A percentile compares a stretch with the other conserved stretches of the same genome.
Evolutionary conservation across 257 asterid species (phyloP).

Genomic region (Orobanche coerulescens): DNA sequence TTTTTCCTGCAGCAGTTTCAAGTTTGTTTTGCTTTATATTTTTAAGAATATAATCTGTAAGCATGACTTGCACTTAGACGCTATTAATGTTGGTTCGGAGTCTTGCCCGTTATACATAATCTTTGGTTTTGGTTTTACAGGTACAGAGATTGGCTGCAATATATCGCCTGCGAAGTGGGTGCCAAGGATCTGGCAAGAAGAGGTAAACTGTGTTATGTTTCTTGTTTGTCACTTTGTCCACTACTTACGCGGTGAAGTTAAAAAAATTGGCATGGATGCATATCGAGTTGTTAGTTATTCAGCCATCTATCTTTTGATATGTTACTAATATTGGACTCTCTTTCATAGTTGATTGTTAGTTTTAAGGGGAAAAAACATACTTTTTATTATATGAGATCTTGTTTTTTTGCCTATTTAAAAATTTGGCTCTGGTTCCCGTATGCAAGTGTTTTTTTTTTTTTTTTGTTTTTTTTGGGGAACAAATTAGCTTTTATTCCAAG

Average conservation of each 20-base stretch:
- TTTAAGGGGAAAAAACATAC: not conserved
- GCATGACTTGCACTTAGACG: no score
- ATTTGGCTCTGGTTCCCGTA: no score
- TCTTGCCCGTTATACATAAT: not conserved
- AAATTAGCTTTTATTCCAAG: no score
- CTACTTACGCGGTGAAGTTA: constrained; percentile 1
- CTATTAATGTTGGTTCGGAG: not conserved
- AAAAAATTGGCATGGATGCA: not conserved
- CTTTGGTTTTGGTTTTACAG: constrained; percentile 38
- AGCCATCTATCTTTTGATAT: not conserved
- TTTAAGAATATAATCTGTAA: no score
- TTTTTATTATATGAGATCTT: not conserved
- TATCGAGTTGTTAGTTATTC: not conserved
- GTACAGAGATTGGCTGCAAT: constrained; percentile 68
- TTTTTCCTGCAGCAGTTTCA: no score
- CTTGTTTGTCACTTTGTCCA: constrained; percentile 6
- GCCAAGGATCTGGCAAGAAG: no score
- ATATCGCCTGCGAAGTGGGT: no score
- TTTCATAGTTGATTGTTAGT: not conserved
- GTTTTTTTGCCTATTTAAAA: not conserved
- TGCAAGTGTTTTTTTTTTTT: no score
- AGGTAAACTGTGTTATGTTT: constrained; percentile 38
- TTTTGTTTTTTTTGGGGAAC: no score
- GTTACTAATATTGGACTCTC: not conserved
- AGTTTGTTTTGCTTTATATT: no score